Base-by-base conservation (phyloP, 139 green algal genomes). In the Monoraphidium neglectum region DNA sequence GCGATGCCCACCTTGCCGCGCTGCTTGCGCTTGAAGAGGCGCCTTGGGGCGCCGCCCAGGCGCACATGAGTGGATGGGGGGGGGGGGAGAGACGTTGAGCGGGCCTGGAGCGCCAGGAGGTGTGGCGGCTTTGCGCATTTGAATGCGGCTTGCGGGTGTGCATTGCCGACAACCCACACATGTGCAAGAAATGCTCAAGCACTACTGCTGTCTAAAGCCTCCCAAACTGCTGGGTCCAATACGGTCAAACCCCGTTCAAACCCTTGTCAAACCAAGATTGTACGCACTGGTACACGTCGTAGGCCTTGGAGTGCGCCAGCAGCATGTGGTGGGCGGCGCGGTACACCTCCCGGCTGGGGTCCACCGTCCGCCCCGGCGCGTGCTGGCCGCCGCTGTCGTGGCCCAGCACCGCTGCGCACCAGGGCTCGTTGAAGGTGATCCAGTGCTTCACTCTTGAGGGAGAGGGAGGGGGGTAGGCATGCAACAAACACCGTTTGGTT, bases 251-350 rank as follows among this genome's bases (percentile, higher is more conserved):
- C 8, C 8, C 8, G 60, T 12, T 62, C 26, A 28, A 62, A 12
- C 60, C 60, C 33, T 12, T 18, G 8, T 67, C 33, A 37, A 8
- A 46, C 33, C 6, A 21, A 46, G 33, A 12, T 67, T 12, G 8
- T 26, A 70, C 75, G 77, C 57, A 81, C 76, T 82, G 61, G 70
- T 89, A 89, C 49, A 84, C 60, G 30, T 77, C 32, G 18, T 78
- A 84, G 10, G 83, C 85, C 18, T 40, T 46, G 18, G 76, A 83
- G 61, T 90, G 85, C 12, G 85, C 83, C 24, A 81, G 68, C 60
- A 90, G 78, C 74, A 87, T 78, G 72, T 88, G 71, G 72, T 89
- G 85, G 8, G 35, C 79, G 37, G 77, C 83, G 40, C 83, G 53
- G 70, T 87, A 89, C 35, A 78, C 74, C 76, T 87, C 82, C 43